Percentiles rank a stretch among this genome's conserved stretches.
Evolutionary conservation across 176 grass and related monocot species (phyloP).

Genomic region (Tillandsia fasciculata): DNA sequence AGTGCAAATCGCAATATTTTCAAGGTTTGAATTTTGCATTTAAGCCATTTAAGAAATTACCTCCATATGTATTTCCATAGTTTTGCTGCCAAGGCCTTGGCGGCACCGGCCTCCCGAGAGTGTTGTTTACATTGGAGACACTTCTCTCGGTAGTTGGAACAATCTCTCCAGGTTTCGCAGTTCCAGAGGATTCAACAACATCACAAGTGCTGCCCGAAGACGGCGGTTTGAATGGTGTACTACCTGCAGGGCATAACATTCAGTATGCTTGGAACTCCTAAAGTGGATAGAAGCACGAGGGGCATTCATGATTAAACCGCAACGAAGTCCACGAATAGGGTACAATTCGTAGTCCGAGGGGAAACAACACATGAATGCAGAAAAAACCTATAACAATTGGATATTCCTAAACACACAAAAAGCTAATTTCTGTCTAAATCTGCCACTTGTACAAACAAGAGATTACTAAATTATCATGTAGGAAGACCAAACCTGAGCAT

Average conservation of each 20-base stretch:
- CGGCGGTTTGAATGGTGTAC: constrained; percentile 57
- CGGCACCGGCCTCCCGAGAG: constrained; percentile 40
- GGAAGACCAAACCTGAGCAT: too few species aligned
- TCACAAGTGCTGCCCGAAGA: constrained; percentile 74
- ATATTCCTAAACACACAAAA: too few species aligned
- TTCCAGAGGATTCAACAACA: constrained; percentile 83
- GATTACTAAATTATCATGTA: too few species aligned
- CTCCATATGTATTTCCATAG: constrained; percentile 65
- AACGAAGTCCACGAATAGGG: not conserved
- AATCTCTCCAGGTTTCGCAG: constrained; percentile 70
- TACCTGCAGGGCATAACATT: constrained; percentile 24
- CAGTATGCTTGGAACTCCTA: not conserved
- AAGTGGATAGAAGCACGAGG: not conserved
- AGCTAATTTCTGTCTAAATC: too few species aligned
- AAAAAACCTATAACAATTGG: too few species aligned
- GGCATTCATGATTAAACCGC: not conserved
- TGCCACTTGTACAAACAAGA: too few species aligned
- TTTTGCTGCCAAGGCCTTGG: constrained; percentile 83
- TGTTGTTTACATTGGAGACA: constrained; percentile 20
- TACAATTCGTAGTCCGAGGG: not conserved
- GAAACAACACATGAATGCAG: too few species aligned
- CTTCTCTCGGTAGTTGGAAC: constrained; percentile 37
- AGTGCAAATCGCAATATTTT: too few species aligned
- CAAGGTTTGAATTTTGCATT: not conserved
- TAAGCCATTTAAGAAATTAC: constrained; percentile 19